phyloP scores from a whole-genome alignment of 2,329 filamentous ascomycete species.

The Xylariaceae sp. region DNA sequence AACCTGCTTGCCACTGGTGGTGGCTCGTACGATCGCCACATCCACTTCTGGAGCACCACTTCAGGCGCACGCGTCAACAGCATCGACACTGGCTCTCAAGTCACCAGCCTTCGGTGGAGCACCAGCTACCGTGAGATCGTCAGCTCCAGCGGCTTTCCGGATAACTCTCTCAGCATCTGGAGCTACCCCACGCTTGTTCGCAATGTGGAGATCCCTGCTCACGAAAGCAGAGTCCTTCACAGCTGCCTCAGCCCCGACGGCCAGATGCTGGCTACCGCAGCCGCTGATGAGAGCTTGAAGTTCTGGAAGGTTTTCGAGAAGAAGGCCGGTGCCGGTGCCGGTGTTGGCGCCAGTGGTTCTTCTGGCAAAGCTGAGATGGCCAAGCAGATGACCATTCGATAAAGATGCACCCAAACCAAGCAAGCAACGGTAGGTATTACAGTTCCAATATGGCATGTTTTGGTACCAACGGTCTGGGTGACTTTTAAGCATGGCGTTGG shows the following conservation, averaged over 20 bases:
- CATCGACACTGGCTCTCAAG: slow-evolving; percentile 97
- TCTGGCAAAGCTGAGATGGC: slow-evolving; percentile 78
- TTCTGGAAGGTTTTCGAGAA: slow-evolving; percentile 99
- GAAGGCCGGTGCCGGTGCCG: slow-evolving; percentile 73
- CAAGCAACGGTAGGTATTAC: slow-evolving; percentile 26
- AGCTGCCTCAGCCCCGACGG: slow-evolving; percentile 95
- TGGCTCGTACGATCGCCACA: slow-evolving; percentile 93
- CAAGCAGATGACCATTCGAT: slow-evolving; percentile 95
- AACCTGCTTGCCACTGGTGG: slow-evolving; percentile 96
- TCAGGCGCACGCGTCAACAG: slow-evolving; percentile 97
- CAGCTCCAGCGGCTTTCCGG: slow-evolving; percentile 95
- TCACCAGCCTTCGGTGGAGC: slow-evolving; percentile 94
- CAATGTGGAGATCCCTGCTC: slow-evolving; percentile 95
- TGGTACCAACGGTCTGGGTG: slow-evolving; percentile 22
- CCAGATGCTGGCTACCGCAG: slow-evolving; percentile 96
- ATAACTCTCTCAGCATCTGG: slow-evolving; percentile 99
- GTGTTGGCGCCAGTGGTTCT: slow-evolving; percentile 60
- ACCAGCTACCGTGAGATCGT: slow-evolving; percentile 97
- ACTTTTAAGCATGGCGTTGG: slow-evolving; percentile 27
- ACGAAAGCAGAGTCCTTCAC: slow-evolving; percentile 95
- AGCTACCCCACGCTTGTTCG: slow-evolving; percentile 96
- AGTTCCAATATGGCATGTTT: slow-evolving; percentile 25
- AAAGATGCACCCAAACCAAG: slow-evolving; percentile 29
- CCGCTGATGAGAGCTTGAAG: slow-evolving; percentile 94
- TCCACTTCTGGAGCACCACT: slow-evolving; percentile 99